These are phyloP conservation scores for Pythium brassicae DNA, from an alignment of 352 stramenopile species.

Conservation along the genomic window DNA sequence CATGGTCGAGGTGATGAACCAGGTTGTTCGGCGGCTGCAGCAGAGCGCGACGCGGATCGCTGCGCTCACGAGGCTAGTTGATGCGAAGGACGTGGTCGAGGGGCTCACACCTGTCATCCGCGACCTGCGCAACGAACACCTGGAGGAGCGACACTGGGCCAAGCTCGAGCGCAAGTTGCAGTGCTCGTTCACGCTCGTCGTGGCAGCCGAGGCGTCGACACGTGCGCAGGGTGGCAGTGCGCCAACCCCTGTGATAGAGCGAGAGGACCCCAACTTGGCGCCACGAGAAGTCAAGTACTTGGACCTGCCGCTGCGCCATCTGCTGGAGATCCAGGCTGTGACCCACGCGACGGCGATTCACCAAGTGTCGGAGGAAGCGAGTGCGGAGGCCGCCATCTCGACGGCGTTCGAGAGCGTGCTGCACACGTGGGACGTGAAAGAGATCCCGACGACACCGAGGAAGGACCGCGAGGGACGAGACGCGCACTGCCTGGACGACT, in stretches of 20 bases:
- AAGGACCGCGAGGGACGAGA: constrained; percentile 68
- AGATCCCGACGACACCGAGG: constrained; percentile 35
- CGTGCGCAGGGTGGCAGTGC: no score
- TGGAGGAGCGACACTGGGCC: constrained; percentile 63
- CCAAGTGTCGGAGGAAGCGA: constrained; percentile 69
- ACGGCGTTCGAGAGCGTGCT: constrained; percentile 55
- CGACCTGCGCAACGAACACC: constrained; percentile 50
- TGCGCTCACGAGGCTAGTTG: constrained; percentile 32
- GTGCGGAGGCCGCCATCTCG: constrained; percentile 52
- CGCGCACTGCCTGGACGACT: constrained; percentile 47
- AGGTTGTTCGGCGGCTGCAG: constrained; percentile 21
- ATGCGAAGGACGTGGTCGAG: constrained; percentile 36
- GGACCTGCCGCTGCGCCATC: constrained; percentile 40
- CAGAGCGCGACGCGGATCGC: constrained; percentile 14
- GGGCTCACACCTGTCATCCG: constrained; percentile 47
- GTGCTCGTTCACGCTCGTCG: constrained; percentile 24
- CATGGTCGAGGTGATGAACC: constrained; percentile 18
- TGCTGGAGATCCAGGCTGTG: constrained; percentile 43
- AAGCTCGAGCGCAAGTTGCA: constrained; percentile 73
- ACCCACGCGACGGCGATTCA: constrained; percentile 37
- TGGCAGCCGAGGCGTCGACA: background rate
- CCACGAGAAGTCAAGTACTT: constrained; percentile 16
- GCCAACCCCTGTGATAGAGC: no score
- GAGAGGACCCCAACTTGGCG: background rate
- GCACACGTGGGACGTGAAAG: constrained; percentile 51